phyloP scores from a whole-genome alignment of 352 stramenopile species.

The Hyaloperonospora brassicae region DNA sequence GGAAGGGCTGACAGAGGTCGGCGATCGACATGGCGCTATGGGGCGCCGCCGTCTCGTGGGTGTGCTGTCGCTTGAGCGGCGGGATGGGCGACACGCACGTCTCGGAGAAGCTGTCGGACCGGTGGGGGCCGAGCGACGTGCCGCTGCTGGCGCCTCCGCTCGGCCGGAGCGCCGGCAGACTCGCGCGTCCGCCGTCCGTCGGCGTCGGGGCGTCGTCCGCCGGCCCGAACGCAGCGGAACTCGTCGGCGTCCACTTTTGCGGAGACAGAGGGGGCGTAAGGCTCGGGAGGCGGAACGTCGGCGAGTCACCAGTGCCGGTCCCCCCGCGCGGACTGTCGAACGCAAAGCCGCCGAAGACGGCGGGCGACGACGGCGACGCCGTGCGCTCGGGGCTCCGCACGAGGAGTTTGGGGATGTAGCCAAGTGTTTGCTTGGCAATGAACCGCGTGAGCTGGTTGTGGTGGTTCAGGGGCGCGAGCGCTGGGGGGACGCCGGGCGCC shows the following conservation, averaged over 20 bases:
- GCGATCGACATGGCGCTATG: slow-evolving; percentile 31
- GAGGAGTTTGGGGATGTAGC: slow-evolving; percentile 46
- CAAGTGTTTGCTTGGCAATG: slow-evolving; percentile 52
- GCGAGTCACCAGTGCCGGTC: slow-evolving; percentile 12
- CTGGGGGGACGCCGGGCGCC: not conserved
- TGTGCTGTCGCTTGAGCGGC: slow-evolving; percentile 28
- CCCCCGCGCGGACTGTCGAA: slow-evolving; percentile 22
- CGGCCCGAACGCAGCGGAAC: too few species aligned
- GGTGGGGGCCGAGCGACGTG: slow-evolving; percentile 18
- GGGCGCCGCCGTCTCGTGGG: slow-evolving; percentile 13
- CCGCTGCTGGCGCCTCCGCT: not conserved
- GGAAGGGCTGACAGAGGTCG: slow-evolving; percentile 48
- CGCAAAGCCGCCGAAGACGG: slow-evolving; percentile 13
- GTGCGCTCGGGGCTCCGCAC: slow-evolving; percentile 23
- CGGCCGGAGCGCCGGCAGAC: slow-evolving; percentile 15
- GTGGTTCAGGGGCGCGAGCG: slow-evolving; percentile 31
- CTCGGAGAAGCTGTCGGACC: slow-evolving; percentile 29
- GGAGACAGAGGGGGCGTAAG: slow-evolving; percentile 44
- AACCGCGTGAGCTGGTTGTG: slow-evolving; percentile 54
- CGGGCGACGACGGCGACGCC: slow-evolving; percentile 16
- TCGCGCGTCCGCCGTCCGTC: slow-evolving; percentile 10
- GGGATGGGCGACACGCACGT: slow-evolving; percentile 29
- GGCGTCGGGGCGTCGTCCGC: slow-evolving; percentile 6
- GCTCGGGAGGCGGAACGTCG: slow-evolving; percentile 43
- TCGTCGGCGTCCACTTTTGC: slow-evolving; percentile 24